A percentile compares a stretch with the other conserved stretches of the same genome.
Evolutionary conservation across 371 early-diverging fungal species (phyloP).

Genomic region (Mucor plumbeus): DNA sequence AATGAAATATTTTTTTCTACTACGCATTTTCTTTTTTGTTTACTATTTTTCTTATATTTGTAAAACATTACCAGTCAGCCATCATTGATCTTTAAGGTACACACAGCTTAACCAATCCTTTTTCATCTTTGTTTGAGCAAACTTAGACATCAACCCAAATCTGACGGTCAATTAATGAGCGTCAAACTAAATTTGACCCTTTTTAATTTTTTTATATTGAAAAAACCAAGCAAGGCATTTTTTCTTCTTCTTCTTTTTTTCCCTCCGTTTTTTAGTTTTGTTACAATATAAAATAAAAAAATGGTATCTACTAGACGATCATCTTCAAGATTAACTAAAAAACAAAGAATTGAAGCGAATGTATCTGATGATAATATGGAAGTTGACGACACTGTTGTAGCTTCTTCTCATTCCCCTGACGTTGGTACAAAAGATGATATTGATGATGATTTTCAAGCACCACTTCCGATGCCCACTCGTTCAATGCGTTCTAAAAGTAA

Average conservation of each 20-base stretch:
- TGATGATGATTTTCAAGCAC: constrained; percentile 17
- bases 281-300: background rate
- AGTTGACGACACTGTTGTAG: background rate
- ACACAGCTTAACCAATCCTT: background rate
- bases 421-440: background rate
- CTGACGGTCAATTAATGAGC: constrained; percentile 2
- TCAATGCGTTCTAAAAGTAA: background rate
- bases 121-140: background rate
- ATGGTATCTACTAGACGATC: constrained; percentile 24
- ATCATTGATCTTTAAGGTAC: background rate
- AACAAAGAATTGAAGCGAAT: background rate
- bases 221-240: background rate
- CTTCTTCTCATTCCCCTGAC: background rate
- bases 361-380: background rate
- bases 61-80: background rate
- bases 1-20: background rate
- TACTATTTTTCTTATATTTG: background rate
- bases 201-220: background rate
- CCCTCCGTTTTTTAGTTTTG: constrained; percentile 5
- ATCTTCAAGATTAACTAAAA: background rate
- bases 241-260: constrained; percentile 8
- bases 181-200: constrained; percentile 17
- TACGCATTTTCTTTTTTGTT: background rate
- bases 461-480: background rate
- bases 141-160: background rate